Conservation (phyloP, 2,329 filamentous ascomycete species). For the Lecanoromycetidae sp. region DNA sequence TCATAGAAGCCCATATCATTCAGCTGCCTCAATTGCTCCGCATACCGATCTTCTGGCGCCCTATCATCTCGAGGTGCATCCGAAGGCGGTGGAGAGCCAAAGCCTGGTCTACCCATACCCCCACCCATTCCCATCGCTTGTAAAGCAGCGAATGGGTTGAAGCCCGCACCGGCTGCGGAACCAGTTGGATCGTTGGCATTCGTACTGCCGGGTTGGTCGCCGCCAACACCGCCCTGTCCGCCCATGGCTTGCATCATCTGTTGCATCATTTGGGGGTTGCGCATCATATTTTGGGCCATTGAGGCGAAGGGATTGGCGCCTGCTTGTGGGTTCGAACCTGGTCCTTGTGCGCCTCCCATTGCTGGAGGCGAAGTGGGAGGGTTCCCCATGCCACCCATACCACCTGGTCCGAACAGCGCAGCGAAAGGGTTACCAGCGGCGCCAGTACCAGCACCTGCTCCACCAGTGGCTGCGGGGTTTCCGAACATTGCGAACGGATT, state of each 20-base stretch:
- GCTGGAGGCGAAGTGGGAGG: conserved; percentile 1
- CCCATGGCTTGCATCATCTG: conserved; percentile 43
- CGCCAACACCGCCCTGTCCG: conserved; percentile 28
- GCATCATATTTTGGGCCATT: conserved; percentile 42
- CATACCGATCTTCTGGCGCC: conserved; percentile 88
- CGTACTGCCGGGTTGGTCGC: conserved; percentile 29
- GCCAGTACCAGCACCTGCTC: conserved; percentile 18
- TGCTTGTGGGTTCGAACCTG: conserved; percentile 22
- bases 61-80: conserved; percentile 62
- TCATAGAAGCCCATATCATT: conserved; percentile 99
- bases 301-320: conserved; percentile 34
- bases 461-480: conserved; percentile 24
- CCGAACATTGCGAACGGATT: conserved; percentile 39
- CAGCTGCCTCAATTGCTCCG: conserved; percentile 75
- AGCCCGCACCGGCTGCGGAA: conserved; percentile 24
- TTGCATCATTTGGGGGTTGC: conserved; percentile 47
- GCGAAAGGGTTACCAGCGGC: conserved; percentile 48
- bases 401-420: conserved; percentile 35
- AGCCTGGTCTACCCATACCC: conserved; percentile 27
- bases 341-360: not conserved
- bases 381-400: conserved; percentile 1
- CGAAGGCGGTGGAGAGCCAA: conserved; percentile 26
- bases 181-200: conserved; percentile 28
- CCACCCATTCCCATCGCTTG: conserved; percentile 44
- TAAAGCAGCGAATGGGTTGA: conserved; percentile 35